These are phyloP conservation scores for Coemansia pectinata DNA, from an alignment of 192 early-diverging fungal genomes.

Conservation along the genomic window DNA sequence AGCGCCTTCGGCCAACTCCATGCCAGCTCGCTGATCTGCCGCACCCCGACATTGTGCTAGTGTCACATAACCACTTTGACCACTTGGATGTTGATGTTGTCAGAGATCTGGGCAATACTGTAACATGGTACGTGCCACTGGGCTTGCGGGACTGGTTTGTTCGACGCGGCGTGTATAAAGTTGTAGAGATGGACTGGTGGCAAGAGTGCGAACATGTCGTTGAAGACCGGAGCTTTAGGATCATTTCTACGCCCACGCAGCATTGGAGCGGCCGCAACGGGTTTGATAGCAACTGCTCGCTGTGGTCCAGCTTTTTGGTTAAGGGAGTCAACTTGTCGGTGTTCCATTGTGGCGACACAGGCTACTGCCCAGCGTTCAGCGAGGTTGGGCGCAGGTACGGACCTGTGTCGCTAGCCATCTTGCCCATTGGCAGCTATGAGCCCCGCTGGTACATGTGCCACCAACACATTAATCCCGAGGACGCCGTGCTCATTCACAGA, in stretches of 20 bases:
- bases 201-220: conserved; percentile 40
- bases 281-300: conserved; percentile 69
- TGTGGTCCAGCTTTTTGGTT: conserved; percentile 79
- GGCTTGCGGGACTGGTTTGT: conserved; percentile 75
- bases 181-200: conserved; percentile 83
- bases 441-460: conserved; percentile 76
- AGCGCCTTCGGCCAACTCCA: conserved; percentile 67
- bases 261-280: conserved; percentile 66
- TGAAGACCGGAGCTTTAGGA: conserved; percentile 8
- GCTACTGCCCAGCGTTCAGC: conserved; percentile 87
- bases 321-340: conserved; percentile 25
- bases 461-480: conserved; percentile 77
- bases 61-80: conserved; percentile 91
- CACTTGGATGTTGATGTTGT: conserved; percentile 76
- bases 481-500: conserved; percentile 78
- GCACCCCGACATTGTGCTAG: conserved; percentile 72
- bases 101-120: conserved; percentile 57
- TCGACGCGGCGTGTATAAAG: conserved; percentile 55
- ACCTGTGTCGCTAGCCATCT: conserved; percentile 69
- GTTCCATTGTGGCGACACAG: conserved; percentile 70
- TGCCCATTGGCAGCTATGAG: conserved; percentile 86
- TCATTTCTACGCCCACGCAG: conserved; percentile 57
- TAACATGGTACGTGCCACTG: conserved; percentile 75
- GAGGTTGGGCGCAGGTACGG: conserved; percentile 74
- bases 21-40: conserved; percentile 69